A percentile compares a stretch with the other conserved stretches of the same genome.
phyloP scores from a whole-genome alignment of 2,329 filamentous ascomycete species.

The Trichoderma brevicompactum region DNA sequence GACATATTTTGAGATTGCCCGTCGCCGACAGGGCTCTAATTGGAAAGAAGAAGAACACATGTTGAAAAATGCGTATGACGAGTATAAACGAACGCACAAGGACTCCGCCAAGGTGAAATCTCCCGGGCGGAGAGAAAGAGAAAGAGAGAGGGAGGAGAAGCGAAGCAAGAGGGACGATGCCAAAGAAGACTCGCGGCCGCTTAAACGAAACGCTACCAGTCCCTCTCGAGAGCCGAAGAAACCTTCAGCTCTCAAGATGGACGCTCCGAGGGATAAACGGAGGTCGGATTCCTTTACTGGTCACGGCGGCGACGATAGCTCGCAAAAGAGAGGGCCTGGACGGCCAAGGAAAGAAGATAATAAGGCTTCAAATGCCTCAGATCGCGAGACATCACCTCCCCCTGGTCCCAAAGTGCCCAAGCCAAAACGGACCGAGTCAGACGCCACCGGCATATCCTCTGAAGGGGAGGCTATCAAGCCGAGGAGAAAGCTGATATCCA shows the following conservation, averaged over 20 bases:
- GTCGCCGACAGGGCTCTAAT: conserved; percentile 78
- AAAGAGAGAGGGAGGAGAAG: conserved; percentile 50
- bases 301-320: conserved; percentile 50
- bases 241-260: conserved; percentile 41
- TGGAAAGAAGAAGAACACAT: conserved; percentile 89
- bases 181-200: conserved; percentile 49
- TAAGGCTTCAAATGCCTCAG: conserved; percentile 53
- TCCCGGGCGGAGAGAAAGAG: conserved; percentile 50
- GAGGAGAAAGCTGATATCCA: conserved; percentile 65
- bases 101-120: conserved; percentile 55
- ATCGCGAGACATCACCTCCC: conserved; percentile 60
- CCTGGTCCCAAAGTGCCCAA: conserved; percentile 56
- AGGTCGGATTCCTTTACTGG: conserved; percentile 48
- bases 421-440: conserved; percentile 58
- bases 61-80: conserved; percentile 75
- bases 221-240: conserved; percentile 58
- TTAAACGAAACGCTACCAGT: conserved; percentile 55
- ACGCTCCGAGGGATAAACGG: conserved; percentile 56
- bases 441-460: conserved; percentile 56
- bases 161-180: conserved; percentile 50
- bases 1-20: conserved; percentile 86
- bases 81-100: conserved; percentile 59
- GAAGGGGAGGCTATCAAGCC: conserved; percentile 64
- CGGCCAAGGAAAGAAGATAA: conserved; percentile 60
- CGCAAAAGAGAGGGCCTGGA: conserved; percentile 56